Base-by-base conservation (phyloP, 2,329 filamentous ascomycete genomes). In the Scedosporium aurantiacum region DNA sequence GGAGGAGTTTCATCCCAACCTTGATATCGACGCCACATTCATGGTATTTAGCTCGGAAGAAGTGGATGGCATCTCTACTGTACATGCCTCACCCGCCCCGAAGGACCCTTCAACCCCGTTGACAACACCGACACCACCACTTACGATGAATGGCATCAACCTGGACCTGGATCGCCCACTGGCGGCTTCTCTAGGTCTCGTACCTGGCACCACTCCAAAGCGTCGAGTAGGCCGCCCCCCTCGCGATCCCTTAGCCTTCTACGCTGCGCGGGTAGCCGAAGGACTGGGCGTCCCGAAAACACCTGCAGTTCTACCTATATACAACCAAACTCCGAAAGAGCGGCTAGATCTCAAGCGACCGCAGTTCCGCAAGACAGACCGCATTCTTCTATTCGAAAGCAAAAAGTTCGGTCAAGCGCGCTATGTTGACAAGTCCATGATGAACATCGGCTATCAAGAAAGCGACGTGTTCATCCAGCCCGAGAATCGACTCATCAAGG, bases 341-440 rank as follows among this genome's bases (percentile, higher is more conserved):
- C 85, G 85, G 62, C 79, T 94, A 43, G 90, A 90, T 64, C 75
- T 94, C 40, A 90, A 90, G 62, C 84, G 86, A 66, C 89, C 90
- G 2, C 86, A 85, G 1, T 91, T 88, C 70, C 83, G 88, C 61
- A 84, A 84, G 68, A 88, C 88, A n/a, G 86, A 91, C 67, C 86
- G 89, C n/a, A 89, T 93, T 66, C 79, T 85, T 62, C 77, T 87
- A 27, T 91, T 90, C 65, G 93, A 97, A 72, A 89, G 91, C 71
- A 91, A 94, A 72, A 88, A 86, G 1, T 85, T 89, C 65, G 90
- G 91, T 50, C 89, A 93, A 70, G 86, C 90, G 63, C 89, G 93
- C 68, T 97, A 96, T 73, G 92, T 97, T 56, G 93, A 97, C 73
- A 91, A 94, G 70, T 89, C 90, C 1, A 96, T 97, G 92, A 92